A percentile compares a stretch with the other conserved stretches of the same genome.
Evolutionary conservation across 129 eudicot species (phyloP).

Genomic region (Pittosporum tobira): DNA sequence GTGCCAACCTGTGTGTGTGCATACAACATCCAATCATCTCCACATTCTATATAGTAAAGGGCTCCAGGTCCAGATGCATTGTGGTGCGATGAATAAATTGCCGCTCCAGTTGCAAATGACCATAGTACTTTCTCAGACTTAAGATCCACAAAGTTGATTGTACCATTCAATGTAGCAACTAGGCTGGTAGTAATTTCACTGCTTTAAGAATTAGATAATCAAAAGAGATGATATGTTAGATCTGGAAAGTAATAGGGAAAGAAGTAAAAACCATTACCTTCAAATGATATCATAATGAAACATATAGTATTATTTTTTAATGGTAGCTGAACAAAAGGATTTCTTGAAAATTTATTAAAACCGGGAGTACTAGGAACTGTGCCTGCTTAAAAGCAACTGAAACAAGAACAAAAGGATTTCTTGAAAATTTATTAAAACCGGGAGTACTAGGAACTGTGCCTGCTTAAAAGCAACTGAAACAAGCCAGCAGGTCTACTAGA

Average conservation of each 20-base stretch:
- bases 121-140: conserved; percentile 54
- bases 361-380: no score
- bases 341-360: no score
- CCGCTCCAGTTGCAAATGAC: conserved; percentile 73
- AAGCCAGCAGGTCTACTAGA: no score
- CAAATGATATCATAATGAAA: not conserved
- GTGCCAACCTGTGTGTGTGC: conserved; percentile 45
- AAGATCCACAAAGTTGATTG: conserved; percentile 47
- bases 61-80: conserved; percentile 31
- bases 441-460: no score
- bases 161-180: conserved; percentile 78
- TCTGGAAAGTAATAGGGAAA: not conserved
- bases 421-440: no score
- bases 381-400: no score
- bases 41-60: conserved; percentile 58
- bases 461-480: no score
- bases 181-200: conserved; percentile 54
- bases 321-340: no score
- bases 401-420: no score
- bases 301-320: no score
- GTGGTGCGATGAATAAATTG: conserved; percentile 82
- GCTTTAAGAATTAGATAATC: conserved; percentile 25
- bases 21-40: conserved; percentile 73
- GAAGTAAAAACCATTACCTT: not conserved
- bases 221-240: not conserved